Base-by-base conservation (phyloP, 2,329 filamentous ascomycete species). In the Pseudogymnoascus sp. region DNA sequence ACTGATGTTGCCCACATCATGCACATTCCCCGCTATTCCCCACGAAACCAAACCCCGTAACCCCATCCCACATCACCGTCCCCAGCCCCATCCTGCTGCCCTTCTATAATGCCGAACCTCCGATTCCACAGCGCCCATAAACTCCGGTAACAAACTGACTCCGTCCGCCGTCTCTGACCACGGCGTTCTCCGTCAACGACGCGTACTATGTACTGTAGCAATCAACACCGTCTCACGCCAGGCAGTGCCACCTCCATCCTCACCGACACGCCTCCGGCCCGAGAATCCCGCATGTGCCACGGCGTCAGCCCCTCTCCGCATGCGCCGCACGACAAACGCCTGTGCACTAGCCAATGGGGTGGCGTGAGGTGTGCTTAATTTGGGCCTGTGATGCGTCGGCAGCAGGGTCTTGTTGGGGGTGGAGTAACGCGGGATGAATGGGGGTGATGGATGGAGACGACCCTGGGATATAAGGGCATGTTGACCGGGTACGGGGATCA, bases 351-450 rank as follows among this genome's bases (percentile, higher is more conserved):
- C 45, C 45, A 52, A 52, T 52, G 45, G 45, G 26, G 45, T 21
- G 45, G 45, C 45, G 23, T 52, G 45, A 52, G 45, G 23, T 30
- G 45, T 52, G 45, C 26, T 52, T 52, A 52, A 52, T 52, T 52
- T 52, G 45, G 45, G 45, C 15, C 23, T 52, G 45, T 52, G 45
- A 30, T 52, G 45, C 26, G n/a, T 52, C 45, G 45, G 45, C 26
- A 52, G 15, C 9, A 52, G 45, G 45, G 45, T 9, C 10, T 52
- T 5, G 23, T 18, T 52, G 45, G 45, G 23, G 45, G 45, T 52
- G 45, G 21, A 26, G 21, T 13, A 15, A 10, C 7, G 6, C 34
- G 39, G 13, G 38, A 41, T 41, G 38, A 18, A 30, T 12, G 45
- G 45, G 45, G 45, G 45, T 52, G 45, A 30, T 15, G n/a, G 45